These are phyloP conservation scores for Helicocarpus griseus DNA, from an alignment of 2,329 filamentous ascomycete genomes.

Conservation along the genomic window DNA sequence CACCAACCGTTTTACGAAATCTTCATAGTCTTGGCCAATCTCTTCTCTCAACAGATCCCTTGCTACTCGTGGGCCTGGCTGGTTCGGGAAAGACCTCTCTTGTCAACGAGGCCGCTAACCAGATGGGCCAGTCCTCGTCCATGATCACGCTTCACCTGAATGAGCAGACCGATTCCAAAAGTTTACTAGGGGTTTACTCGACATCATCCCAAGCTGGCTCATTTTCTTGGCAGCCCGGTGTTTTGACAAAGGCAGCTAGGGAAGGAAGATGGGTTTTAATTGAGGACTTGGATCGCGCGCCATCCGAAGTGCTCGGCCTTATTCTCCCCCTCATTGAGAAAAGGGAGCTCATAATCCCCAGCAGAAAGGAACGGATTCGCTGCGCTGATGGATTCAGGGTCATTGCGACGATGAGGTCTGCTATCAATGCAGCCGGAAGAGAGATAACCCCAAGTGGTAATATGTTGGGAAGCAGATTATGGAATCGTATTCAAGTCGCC, in stretches of 20 bases:
- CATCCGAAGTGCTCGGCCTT: conserved; percentile 88
- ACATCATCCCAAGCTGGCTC: conserved; percentile 79
- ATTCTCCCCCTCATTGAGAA: conserved; percentile 86
- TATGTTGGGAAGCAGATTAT: conserved; percentile 76
- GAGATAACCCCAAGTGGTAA: conserved; percentile 57
- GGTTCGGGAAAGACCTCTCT: conserved; percentile 87
- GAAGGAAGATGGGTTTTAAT: conserved; percentile 96
- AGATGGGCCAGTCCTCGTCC: conserved; percentile 65
- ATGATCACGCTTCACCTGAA: conserved; percentile 96
- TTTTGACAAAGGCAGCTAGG: conserved; percentile 83
- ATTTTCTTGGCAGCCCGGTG: conserved; percentile 85
- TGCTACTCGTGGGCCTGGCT: conserved; percentile 71
- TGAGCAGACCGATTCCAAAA: conserved; percentile 95
- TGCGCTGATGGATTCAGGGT: conserved; percentile 81
- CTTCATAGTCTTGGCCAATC: conserved; percentile 58
- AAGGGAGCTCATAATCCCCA: conserved; percentile 82
- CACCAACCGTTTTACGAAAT: conserved; percentile 63
- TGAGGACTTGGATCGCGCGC: conserved; percentile 90
- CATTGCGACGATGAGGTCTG: conserved; percentile 79
- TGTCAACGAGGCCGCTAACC: conserved; percentile 69
- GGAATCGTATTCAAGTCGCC: conserved; percentile 65
- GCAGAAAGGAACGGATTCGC: conserved; percentile 72
- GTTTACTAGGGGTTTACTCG: conserved; percentile 88
- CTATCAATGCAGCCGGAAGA: conserved; percentile 55
- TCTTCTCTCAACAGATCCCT: conserved; percentile 58